These are phyloP conservation scores for Trichoderma koningii DNA, from an alignment of 2,329 filamentous ascomycete species.

Conservation along the genomic window DNA sequence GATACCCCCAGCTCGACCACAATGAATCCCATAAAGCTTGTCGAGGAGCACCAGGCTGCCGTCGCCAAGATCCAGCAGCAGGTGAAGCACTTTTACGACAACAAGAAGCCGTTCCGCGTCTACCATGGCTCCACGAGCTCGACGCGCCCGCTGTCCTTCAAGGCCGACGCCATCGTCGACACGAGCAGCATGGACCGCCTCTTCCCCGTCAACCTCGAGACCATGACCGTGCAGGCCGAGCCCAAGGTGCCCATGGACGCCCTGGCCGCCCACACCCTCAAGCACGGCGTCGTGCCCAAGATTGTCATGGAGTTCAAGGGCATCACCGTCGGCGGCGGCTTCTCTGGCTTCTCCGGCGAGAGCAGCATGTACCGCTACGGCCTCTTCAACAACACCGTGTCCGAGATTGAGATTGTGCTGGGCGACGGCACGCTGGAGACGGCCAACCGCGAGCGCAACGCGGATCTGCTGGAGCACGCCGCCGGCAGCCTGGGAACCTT, in stretches of 20 bases:
- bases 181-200: conserved; percentile 57
- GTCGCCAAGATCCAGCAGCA: conserved; percentile 35
- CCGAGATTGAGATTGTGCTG: conserved; percentile 56
- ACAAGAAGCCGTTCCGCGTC: conserved; percentile 55
- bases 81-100: conserved; percentile 36
- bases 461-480: conserved; percentile 55
- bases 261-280: conserved; percentile 54
- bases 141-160: conserved; percentile 50
- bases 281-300: conserved; percentile 54
- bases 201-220: conserved; percentile 51
- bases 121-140: conserved; percentile 64
- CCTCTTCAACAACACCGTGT: conserved; percentile 56
- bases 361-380: conserved; percentile 60
- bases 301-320: conserved; percentile 63
- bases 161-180: conserved; percentile 51
- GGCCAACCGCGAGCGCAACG: conserved; percentile 48
- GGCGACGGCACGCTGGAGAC: conserved; percentile 53
- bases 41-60: conserved; percentile 36
- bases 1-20: neutral
- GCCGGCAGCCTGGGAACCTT: conserved; percentile 57
- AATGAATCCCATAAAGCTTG: conserved; percentile 30
- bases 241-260: conserved; percentile 62
- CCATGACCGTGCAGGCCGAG: conserved; percentile 55
- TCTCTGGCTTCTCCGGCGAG: conserved; percentile 58
- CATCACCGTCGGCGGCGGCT: conserved; percentile 61